Base-by-base conservation (phyloP, 345 rosid genomes). In the Pugionium cornutum region DNA sequence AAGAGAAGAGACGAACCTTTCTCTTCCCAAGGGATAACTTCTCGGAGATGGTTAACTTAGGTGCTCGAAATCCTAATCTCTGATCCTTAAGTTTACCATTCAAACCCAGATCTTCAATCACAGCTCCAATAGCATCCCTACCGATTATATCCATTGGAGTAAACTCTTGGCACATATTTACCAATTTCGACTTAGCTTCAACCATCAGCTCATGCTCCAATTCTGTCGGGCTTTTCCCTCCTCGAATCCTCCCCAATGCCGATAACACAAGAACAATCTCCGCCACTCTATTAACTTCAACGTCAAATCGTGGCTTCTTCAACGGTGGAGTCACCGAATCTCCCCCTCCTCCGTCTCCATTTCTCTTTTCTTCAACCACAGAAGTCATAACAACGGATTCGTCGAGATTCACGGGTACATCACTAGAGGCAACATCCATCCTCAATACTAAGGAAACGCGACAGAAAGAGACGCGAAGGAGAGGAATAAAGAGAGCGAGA, bases 91-190 rank as follows among this genome's bases (percentile, higher is more conserved):
- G 65, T 58, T 81, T 81, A 57, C 76, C 75, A 67, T 86, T 83
- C 28, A 92, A 76, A 69, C 98, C 96, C 62, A 92, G 76, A 81
- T 92, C 97, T 75, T 92, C 98, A 80, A 89, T 82, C 46, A 92
- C 77, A 33, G 79, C 77, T 63, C 81, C 89, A 31, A 92, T 67
- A 4, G 88, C 84, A 44, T 84, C 91, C 28, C 77, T 71, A 9
- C 67, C 78, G 11, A 88, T 88, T 29, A 89, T 75, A 72, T 92
- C 98, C 70, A 75, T 86, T 0, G 98, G 98, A 29, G 69, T 43
- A 52, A 89, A 74, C 49, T 69, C 80, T 11, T 63, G 82, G 33
- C 96, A 89, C 74, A 84, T 78, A 5, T 76, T 81, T 2, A 77
- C 92, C 60, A 92, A 59, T 71, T 78, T 83, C 53, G 82, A 85